These are phyloP conservation scores for Aspergillus thermomutatus DNA, from an alignment of 2,329 filamentous ascomycete species.

Conservation along the genomic window DNA sequence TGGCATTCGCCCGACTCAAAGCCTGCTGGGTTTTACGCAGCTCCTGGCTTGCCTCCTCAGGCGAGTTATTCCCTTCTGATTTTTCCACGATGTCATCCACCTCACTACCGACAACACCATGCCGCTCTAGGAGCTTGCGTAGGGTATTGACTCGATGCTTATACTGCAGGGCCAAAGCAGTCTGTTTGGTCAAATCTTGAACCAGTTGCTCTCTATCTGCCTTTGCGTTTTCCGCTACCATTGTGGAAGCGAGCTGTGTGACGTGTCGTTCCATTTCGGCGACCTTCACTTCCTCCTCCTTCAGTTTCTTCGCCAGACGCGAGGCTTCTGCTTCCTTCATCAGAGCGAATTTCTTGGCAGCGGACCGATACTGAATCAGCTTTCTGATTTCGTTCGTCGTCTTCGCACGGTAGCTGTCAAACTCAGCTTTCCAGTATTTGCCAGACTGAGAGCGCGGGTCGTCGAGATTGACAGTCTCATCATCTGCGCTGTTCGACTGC, in stretches of 20 bases:
- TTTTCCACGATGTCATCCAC: constrained; percentile 19
- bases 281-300: constrained; percentile 47
- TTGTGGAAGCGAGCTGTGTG: constrained; percentile 39
- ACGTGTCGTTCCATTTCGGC: constrained; percentile 44
- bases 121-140: constrained; percentile 36
- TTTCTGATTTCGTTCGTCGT: constrained; percentile 60
- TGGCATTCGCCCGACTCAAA: constrained; percentile 32
- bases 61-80: constrained; percentile 13
- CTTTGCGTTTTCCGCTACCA: constrained; percentile 29
- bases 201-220: constrained; percentile 40
- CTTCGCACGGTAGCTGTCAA: constrained; percentile 55
- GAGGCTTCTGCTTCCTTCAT: constrained; percentile 57
- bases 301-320: constrained; percentile 51
- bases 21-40: constrained; percentile 33
- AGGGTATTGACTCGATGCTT: constrained; percentile 41
- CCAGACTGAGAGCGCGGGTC: constrained; percentile 57
- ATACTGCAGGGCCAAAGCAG: constrained; percentile 42
- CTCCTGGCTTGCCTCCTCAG: constrained; percentile 21
- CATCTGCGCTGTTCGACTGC: constrained; percentile 29
- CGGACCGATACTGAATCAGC: constrained; percentile 57
- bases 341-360: constrained; percentile 57
- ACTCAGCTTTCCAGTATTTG: constrained; percentile 61
- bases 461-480: constrained; percentile 52
- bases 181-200: constrained; percentile 43
- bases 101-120: constrained; percentile 35